A percentile compares a stretch with the other conserved stretches of the same genome.
Evolutionary conservation across 495 filamentous ascomycete species (phyloP).

Genomic region (Hypoxylon trugodes): DNA sequence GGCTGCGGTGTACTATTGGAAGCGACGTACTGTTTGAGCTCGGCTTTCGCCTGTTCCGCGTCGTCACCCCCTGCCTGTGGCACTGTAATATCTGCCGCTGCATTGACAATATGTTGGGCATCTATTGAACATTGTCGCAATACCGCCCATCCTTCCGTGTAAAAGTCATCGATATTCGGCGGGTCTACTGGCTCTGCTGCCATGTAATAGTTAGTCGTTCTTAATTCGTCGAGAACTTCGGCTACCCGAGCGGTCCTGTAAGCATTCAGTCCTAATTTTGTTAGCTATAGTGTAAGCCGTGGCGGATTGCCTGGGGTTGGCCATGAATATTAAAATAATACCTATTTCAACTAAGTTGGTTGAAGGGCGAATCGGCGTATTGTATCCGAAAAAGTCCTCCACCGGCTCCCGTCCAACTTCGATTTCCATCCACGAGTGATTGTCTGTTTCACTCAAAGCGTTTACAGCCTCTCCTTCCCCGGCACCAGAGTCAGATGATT

Average conservation of each 20-base stretch:
- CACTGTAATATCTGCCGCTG: slow-evolving; percentile 69
- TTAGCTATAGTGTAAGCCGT: too few relatives aligned
- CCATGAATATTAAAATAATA: too few relatives aligned
- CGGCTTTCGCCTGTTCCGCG: slow-evolving; percentile 74
- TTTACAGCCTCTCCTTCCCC: too few relatives aligned
- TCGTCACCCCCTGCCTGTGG: slow-evolving; percentile 63
- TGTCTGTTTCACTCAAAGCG: too few relatives aligned
- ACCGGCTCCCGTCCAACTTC: too few relatives aligned
- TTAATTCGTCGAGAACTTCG: slow-evolving; percentile 86
- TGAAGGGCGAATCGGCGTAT: too few relatives aligned
- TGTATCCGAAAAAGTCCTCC: too few relatives aligned
- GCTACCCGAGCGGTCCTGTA: slow-evolving; percentile 81
- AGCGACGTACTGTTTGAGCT: slow-evolving; percentile 74
- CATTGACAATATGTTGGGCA: slow-evolving; percentile 75
- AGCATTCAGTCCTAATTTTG: too few relatives aligned
- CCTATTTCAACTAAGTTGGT: too few relatives aligned
- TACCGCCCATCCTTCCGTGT: slow-evolving; percentile 79
- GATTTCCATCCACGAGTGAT: too few relatives aligned
- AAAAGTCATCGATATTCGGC: slow-evolving; percentile 69
- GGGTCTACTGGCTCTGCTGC: slow-evolving; percentile 70
- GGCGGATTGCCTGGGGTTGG: too few relatives aligned
- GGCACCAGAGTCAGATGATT: background rate
- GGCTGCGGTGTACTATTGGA: too few relatives aligned
- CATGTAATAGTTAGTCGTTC: slow-evolving; percentile 82
- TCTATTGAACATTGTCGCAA: slow-evolving; percentile 78